Conservation (phyloP, 352 stramenopile species). For the Globisporangium uncinulatum region DNA sequence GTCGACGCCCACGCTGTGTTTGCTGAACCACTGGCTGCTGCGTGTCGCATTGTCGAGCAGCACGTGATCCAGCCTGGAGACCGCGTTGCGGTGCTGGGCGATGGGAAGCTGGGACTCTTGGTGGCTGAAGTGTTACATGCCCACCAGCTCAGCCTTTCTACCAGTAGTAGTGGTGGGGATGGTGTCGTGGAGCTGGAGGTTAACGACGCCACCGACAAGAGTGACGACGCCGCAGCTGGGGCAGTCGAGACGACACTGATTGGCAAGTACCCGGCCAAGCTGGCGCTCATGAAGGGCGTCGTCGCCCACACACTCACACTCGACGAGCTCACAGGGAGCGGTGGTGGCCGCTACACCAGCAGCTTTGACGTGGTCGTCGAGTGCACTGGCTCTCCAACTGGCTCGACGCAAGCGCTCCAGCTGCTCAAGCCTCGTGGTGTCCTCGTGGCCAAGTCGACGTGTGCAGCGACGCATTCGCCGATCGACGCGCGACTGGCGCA, state of each 20-base stretch:
- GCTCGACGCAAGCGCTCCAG: conserved; percentile 32
- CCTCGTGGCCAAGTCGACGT: conserved; percentile 54
- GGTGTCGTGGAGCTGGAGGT: conserved; percentile 13
- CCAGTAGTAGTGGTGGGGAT: too few species aligned
- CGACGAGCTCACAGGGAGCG: conserved; percentile 6
- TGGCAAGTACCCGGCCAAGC: conserved; percentile 52
- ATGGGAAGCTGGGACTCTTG: conserved; percentile 87
- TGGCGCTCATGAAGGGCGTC: conserved; percentile 43
- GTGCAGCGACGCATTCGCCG: conserved; percentile 24
- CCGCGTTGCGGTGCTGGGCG: conserved; percentile 75
- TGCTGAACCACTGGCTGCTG: conserved; percentile 81
- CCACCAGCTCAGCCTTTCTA: not conserved
- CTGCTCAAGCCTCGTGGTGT: conserved; percentile 31
- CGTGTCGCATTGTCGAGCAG: conserved; percentile 84
- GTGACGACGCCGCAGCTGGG: not conserved
- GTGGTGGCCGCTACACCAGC: not conserved
- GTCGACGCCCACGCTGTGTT: conserved; percentile 75
- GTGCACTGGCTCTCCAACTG: conserved; percentile 44
- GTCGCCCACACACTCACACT: conserved; percentile 28
- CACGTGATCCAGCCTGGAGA: conserved; percentile 45
- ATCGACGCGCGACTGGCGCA: conserved; percentile 21
- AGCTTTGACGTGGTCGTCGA: conserved; percentile 65
- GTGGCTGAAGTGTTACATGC: conserved; percentile 75
- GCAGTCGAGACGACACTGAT: conserved; percentile 31
- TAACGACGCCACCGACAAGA: not conserved